Evolutionary conservation across 164 flowering plant species (phyloP), one percentile per base, ranked within the genome.

Genomic region (Nelumbo lutea): DNA sequence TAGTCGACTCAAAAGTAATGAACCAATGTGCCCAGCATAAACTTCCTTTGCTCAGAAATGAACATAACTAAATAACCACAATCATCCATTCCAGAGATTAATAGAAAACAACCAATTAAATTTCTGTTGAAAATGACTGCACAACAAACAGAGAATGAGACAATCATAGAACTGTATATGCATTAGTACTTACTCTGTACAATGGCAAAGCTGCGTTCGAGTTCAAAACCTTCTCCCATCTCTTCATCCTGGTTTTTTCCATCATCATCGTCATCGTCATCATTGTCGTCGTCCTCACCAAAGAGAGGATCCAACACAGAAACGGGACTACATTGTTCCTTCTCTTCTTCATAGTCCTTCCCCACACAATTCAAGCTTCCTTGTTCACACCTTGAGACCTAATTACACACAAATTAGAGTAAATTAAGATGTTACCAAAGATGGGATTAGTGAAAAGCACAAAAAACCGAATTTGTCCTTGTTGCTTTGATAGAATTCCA

Each of bases 261-360:
- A 27, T 27, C 27, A 27, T 27, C 27, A 27, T 27, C 27, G n/a
- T n/a, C n/a, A 9, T 70, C 62, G 1, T 75, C 71, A 3, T 72
- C 76, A 8, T 68, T 75, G 3, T 77, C 83, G 43, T 80, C 82
- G 15, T 79, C 86, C 13, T 86, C 89, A 5, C 83, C 85, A 59
- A 90, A 89, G 3, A 82, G 89, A 70, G 90, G 86, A 68, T 90
- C 96, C 81, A 94, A 70, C 1, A 94, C 90, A 0, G 97, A 94
- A 1, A 94, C 95, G 9, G 98, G 98, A 66, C 97, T 94, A 74
- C 81, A 84, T 66, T 91, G 97, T 52, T 93, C 96, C 50, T 90
- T 87, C 48, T 88, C 91, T 68, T 84, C 91, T 40, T 86, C 93
- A 6, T 27, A 27, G 27, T 27, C 27, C 27, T 27, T 27, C 27